Evolutionary conservation across 257 asterid species (phyloP), one percentile per base, ranked within the genome.

Genomic region (Solanum ossicruentum): DNA sequence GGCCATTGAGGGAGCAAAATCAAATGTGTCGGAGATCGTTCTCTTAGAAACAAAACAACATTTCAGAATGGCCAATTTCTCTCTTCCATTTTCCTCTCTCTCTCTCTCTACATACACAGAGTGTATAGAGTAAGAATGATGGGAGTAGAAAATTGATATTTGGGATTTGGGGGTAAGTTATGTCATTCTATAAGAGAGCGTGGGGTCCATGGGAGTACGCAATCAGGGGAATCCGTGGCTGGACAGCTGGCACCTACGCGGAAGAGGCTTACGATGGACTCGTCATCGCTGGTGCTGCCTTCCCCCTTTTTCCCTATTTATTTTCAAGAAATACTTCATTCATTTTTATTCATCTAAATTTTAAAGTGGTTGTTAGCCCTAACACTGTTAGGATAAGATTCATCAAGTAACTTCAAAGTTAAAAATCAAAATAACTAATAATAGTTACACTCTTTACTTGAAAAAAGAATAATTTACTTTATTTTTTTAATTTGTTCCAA

Each of bases 161-260:
- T 70, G 80, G 17, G 52, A 21, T n/a, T 45, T n/a, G 12, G 57
- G 43, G 43, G 81, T 12, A 20, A 55, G 63, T 51, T 77, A 77
- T 51, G 82, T 77, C 61, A 77, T 77, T 28, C 39, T 20, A 1
- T 51, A 21, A 47, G 60, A 20, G 45, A 18, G 54, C 26, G 80
- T 43, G 78, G 92, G 88, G 90, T 16, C 82, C 43, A 77, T 73
- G 5, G 84, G 72, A 84, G 86, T 88, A 84, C 86, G 89, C 91
- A 81, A 84, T 83, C 90, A 88, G 88, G 88, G 88, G 88, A 88
- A 88, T 89, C 91, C 88, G 52, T 87, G 92, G 92, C 91, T 63
- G 55, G 88, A 87, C 94, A 95, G 96, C 99, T 94, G 98, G 99
- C 95, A 51, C 51, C 90, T 83, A 89, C 93, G 93, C 92, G 93